Evolutionary conservation across 2,329 filamentous ascomycete genomes (phyloP), one percentile per base, ranked within the genome.

Genomic region (Penicillium sp.): DNA sequence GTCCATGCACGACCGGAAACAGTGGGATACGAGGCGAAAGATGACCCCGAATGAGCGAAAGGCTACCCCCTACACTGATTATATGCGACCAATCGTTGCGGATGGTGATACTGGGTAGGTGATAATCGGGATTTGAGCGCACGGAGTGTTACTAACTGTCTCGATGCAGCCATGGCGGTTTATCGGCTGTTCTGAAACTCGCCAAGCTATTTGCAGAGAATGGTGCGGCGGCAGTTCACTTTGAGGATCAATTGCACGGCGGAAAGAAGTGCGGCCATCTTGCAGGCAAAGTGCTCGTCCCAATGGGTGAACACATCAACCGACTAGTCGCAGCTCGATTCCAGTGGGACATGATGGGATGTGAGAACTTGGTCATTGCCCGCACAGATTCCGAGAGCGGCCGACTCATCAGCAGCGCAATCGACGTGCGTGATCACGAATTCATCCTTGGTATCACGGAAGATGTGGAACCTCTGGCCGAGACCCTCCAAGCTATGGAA

Each of bases 191-290:
- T 3, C 82, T 97, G 62, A 99, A 99, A 80, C 84, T 99, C 20
- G 92, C 94, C 39, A 99, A 97, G 78, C 85, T 97, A 8, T 99
- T 99, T 67, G 94, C 94, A 18, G 94, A 99, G 77, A 96, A 96
- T 66, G 94, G 94, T 51, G 94, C 94, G 1, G 94, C 94, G 0
- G 94, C 89, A 9, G 94, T 99, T 2, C 94, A 99, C 74, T 96
- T 99, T 60, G 94, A 99, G 75, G 94, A 99, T 71, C 94, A 99
- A 77, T 84, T 97, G 45, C 94, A 97, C 71, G 94, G 94, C 42
- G 94, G 94, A 59, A 99, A 99, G 81, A 99, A 97, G 78, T 99
- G 94, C 71, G 94, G 94, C 16, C 94, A 99, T 76, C 79, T 97
- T 59, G 94, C 94, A 1, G 94, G 94, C 64, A 99, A 97, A 74